phyloP scores from a whole-genome alignment of 495 filamentous ascomycete species.

The Neurospora terricola region DNA sequence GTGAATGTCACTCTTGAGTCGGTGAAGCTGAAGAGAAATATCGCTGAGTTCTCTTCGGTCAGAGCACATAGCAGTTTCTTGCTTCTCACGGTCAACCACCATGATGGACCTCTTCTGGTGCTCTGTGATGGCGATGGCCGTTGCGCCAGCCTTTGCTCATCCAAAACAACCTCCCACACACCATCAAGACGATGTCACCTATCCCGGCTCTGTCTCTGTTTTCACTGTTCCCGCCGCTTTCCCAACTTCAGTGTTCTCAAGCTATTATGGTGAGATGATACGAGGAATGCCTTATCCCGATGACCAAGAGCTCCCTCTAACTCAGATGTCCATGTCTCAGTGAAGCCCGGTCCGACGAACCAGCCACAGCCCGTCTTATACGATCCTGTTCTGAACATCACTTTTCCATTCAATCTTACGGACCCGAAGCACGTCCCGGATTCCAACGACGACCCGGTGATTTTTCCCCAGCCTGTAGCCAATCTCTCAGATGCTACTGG shows the following conservation, averaged over 20 bases:
- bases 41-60: neutral
- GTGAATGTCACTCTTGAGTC: neutral
- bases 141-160: neutral
- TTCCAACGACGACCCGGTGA: slow-evolving; percentile 38
- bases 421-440: slow-evolving; percentile 42
- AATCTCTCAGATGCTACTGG: slow-evolving; percentile 32
- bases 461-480: slow-evolving; percentile 33
- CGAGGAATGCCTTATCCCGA: neutral
- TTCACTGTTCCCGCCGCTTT: slow-evolving; percentile 44
- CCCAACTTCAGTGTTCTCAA: slow-evolving; percentile 43
- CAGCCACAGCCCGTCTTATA: slow-evolving; percentile 49
- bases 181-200: neutral
- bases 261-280: slow-evolving; percentile 30
- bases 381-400: slow-evolving; percentile 47
- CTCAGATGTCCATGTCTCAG: neutral
- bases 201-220: slow-evolving; percentile 19
- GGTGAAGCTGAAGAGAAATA: neutral
- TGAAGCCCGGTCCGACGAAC: slow-evolving; percentile 40
- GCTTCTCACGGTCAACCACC: neutral
- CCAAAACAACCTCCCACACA: neutral
- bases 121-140: neutral
- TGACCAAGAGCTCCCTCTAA: neutral
- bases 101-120: neutral
- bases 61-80: neutral
- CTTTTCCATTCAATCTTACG: slow-evolving; percentile 47